Base-by-base conservation (phyloP, 306 rosid species). In the Acmispon strigosus region DNA sequence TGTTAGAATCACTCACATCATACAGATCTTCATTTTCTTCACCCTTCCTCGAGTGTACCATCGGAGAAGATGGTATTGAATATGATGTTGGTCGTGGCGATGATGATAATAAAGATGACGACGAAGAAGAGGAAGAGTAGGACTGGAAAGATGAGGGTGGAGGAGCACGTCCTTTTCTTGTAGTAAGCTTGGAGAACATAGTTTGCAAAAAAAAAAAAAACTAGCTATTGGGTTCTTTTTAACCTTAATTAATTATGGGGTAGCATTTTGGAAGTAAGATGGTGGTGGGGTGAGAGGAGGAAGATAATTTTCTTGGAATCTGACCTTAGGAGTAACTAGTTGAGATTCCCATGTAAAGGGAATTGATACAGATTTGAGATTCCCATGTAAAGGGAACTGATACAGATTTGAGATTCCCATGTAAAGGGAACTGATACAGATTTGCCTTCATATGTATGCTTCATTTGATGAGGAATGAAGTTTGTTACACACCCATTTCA, bases 221-320 rank as follows among this genome's bases (percentile, higher is more conserved):
- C 10, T 52, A 51, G 76, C 7, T 61, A 62, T 76, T 4, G 78
- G 8, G 24, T 62, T 74, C 45, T 75, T 82, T 10, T 77, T 79
- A 11, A 12, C 3, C n/a, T n/a, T n/a, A n/a, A 13, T 63, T 82
- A 6, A 1, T 45, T 29, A 8, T 12, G 1, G 85, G 1, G 77
- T 24, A 24, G 76, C 32, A 14, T 77, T 67, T 70, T 85, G 81
- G 74, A 36, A 76, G 18, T 87, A 76, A 43, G 86, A 78, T 45
- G 86, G 86, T 13, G 86, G 86, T 24, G 84, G 86, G 8, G 76
- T 70, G 8, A 83, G 84, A 59, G 86, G 86, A 75, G 81, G 86
- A 0, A 83, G 73, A 51, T 73, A 61, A 17, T 45, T 54, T 45
- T 75, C 76, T 45, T 18, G 8, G 50, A 42, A 75, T 39, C 76